Base-by-base conservation (phyloP, 1,139 yeast genomes). In the Lodderomyces margitis region DNA sequence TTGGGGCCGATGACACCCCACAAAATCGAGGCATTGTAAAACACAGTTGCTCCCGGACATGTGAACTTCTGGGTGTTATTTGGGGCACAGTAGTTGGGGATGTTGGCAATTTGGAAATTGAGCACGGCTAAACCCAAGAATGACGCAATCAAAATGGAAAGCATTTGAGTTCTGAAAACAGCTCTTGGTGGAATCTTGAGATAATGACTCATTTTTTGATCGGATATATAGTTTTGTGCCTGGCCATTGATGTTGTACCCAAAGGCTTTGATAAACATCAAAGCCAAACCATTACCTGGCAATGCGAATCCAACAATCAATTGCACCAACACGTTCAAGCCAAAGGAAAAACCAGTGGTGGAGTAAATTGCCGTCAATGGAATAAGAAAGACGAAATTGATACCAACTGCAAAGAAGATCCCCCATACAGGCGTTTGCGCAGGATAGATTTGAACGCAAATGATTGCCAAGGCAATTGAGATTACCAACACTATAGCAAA, bases 1-100 rank as follows among this genome's bases (percentile, higher is more conserved):
- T 66, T 61, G 1, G 85, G 83, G 2, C 85, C 86, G 49, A 81
- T 74, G 9, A 77, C 76, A 43, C 87, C 86, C 86, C 85, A 81
- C 25, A 78, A 61, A 14, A 80, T 68, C 1, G 83, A 73, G 1
- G 84, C 80, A 39, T 70, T 68, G 61, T 66, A 80, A 56, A 72
- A 78, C 1, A 73, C 74, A 23, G 62, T 63, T 8, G 74, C 66
- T 24, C 46, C 43, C 28, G 78, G 81, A 55, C 85, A 80, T 5
- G 75, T 64, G 55, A 76, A 78, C 33, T 64, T 62, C 36, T 68
- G 63, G 5, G 53, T 46, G 43, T 74, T 76, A 24, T 53, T 47
- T 4, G 68, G 56, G 2, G 56, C 53, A 57, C 85, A 80, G 40
- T 47, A 47, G 32, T 47, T 37, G 33, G 43, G 34, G 21, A 47